phyloP scores from a whole-genome alignment of 2,329 filamentous ascomycete genomes.

The Shiraia sp. region DNA sequence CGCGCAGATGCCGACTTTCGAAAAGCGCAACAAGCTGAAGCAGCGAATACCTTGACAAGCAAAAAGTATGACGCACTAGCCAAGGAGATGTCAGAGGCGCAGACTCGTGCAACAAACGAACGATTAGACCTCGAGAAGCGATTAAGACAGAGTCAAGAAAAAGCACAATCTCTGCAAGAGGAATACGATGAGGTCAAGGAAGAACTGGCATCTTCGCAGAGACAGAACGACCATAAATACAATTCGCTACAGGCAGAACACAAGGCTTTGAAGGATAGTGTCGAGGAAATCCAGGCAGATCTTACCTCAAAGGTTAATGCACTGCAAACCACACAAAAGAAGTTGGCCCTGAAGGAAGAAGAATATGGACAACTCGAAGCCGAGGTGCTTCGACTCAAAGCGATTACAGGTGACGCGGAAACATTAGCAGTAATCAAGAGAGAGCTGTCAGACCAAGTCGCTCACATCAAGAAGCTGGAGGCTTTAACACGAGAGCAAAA shows the following conservation, averaged over 20 bases:
- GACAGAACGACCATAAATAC: slow-evolving; percentile 65
- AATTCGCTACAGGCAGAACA: slow-evolving; percentile 66
- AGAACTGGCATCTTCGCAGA: slow-evolving; percentile 68
- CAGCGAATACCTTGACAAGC: slow-evolving; percentile 53
- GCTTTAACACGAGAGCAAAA: slow-evolving; percentile 77
- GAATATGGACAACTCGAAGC: slow-evolving; percentile 77
- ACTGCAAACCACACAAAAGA: slow-evolving; percentile 66
- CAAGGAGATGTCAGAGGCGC: slow-evolving; percentile 59
- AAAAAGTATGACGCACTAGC: slow-evolving; percentile 59
- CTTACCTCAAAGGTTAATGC: slow-evolving; percentile 59
- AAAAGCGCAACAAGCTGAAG: slow-evolving; percentile 63
- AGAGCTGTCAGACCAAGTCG: slow-evolving; percentile 87
- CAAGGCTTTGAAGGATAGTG: slow-evolving; percentile 59
- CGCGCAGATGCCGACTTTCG: slow-evolving; percentile 87
- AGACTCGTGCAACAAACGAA: slow-evolving; percentile 60
- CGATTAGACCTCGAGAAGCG: slow-evolving; percentile 59
- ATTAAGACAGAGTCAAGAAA: slow-evolving; percentile 64
- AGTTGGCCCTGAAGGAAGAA: slow-evolving; percentile 69
- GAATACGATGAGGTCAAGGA: slow-evolving; percentile 83
- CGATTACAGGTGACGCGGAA: slow-evolving; percentile 83
- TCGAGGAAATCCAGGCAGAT: slow-evolving; percentile 65
- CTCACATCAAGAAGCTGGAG: slow-evolving; percentile 87
- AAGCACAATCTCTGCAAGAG: slow-evolving; percentile 74
- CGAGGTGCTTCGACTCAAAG: slow-evolving; percentile 81
- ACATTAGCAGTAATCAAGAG: slow-evolving; percentile 82